These are phyloP conservation scores for Malassezia nana DNA, from an alignment of 1,284 basidiomycete species.

Conservation along the genomic window DNA sequence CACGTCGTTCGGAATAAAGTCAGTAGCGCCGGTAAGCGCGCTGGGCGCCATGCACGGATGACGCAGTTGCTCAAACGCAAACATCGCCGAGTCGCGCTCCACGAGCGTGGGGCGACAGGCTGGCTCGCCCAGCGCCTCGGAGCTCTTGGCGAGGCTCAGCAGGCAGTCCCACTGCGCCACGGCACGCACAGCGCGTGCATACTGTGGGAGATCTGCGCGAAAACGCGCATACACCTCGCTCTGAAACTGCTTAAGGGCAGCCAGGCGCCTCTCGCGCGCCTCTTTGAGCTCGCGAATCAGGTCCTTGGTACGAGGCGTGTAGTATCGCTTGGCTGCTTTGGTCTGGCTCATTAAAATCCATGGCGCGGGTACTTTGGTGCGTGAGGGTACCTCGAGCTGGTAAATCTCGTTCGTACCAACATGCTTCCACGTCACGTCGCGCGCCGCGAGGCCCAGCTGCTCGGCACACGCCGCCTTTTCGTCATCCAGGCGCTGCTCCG, in stretches of 20 bases:
- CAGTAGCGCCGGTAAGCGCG: conserved; percentile 47
- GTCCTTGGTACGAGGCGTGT: conserved; percentile 36
- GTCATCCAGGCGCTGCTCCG: conserved; percentile 33
- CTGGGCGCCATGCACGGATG: conserved; percentile 59
- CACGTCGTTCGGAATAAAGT: conserved; percentile 91
- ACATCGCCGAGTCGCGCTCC: conserved; percentile 64
- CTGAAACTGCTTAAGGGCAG: conserved; percentile 42
- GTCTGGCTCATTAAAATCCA: conserved; percentile 42
- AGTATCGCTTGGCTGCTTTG: conserved; percentile 43
- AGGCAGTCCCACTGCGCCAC: conserved; percentile 85
- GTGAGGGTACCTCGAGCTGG: conserved; percentile 42
- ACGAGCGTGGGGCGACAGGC: conserved; percentile 80
- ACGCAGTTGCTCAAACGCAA: conserved; percentile 69
- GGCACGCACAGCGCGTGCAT: conserved; percentile 51
- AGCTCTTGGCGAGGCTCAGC: conserved; percentile 81
- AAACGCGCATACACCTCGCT: conserved; percentile 61
- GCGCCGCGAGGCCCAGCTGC: conserved; percentile 25
- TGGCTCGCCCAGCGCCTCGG: conserved; percentile 78
- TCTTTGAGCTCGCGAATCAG: conserved; percentile 47
- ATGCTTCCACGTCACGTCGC: conserved; percentile 42
- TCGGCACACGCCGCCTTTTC: conserved; percentile 28
- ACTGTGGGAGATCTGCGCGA: conserved; percentile 59
- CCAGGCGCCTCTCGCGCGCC: conserved; percentile 42
- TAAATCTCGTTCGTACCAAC: conserved; percentile 47
- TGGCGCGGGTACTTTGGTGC: conserved; percentile 37